These are phyloP conservation scores for Quercus wislizeni DNA, from an alignment of 306 rosid species.

Conservation along the genomic window DNA sequence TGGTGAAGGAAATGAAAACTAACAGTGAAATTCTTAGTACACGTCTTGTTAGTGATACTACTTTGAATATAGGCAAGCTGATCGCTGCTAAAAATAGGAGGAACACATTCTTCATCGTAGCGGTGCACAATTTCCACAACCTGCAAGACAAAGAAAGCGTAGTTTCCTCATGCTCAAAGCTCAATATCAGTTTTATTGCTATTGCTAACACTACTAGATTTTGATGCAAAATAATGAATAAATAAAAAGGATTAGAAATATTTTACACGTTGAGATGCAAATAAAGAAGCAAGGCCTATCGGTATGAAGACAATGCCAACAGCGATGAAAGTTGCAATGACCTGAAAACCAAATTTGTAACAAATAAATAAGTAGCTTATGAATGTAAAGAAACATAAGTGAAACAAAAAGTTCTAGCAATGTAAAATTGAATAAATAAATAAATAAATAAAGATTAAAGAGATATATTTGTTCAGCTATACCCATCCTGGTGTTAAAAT, in stretches of 20 bases:
- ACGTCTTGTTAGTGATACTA: constrained; percentile 49
- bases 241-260: background rate
- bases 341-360: constrained; percentile 40
- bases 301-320: constrained; percentile 71
- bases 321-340: constrained; percentile 48
- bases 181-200: background rate
- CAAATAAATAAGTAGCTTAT: background rate
- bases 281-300: constrained; percentile 66
- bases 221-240: background rate
- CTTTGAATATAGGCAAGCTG: constrained; percentile 49
- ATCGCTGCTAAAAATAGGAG: constrained; percentile 19
- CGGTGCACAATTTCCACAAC: constrained; percentile 58
- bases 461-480: constrained; percentile 9
- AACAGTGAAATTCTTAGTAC: constrained; percentile 49
- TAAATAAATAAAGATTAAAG: background rate
- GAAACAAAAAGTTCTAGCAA: background rate
- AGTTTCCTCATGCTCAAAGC: background rate
- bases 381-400: background rate
- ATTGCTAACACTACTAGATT: background rate
- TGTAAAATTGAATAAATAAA: background rate
- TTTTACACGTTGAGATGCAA: constrained; percentile 67
- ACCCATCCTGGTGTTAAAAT: constrained; percentile 90
- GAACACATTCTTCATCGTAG: constrained; percentile 64
- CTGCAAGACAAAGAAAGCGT: constrained; percentile 34
- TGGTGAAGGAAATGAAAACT: constrained; percentile 35